Base-by-base conservation (phyloP, 1,284 basidiomycete species). In the Ceratobasidium sp. region DNA sequence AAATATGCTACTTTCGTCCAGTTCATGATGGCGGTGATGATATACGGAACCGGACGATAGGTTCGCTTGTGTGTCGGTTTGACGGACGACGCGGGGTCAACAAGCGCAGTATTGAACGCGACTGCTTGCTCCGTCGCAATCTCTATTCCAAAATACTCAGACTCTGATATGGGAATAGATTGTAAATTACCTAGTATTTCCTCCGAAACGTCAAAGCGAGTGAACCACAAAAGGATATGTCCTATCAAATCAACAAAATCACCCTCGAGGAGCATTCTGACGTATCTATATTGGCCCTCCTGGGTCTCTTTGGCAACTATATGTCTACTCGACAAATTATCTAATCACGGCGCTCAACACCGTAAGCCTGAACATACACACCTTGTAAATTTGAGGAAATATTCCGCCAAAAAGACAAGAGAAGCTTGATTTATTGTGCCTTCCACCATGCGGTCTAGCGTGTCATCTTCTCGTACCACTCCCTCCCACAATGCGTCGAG, bases 231-330 rank as follows among this genome's bases (percentile, higher is more conserved):
- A 5, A 54, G 5, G 5, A 54, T 5, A 10, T 20, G 52, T 10
- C 52, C 52, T 20, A 54, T 54, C 52, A 54, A 23, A 54, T 54
- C n/a, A 5, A 54, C 20, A 54, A 54, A 54, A 54, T 54, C 52
- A 15, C n/a, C 52, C n/a, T 54, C n/a, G 52, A 54, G n/a, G 5
- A 54, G 12, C 12, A 54, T 20, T 23, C 15, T 54, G n/a, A 54
- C n/a, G 52, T 20, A 54, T 54, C 10, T 23, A 20, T 15, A 20
- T 23, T 23, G 9, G n/a, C 15, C n/a, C n/a, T 54, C n/a, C 52
- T 7, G 15, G 9, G 52, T 20, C 12, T 7, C 12, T 23, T 54
- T 54, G 9, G 5, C 20, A 20, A 54, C 5, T 54, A 54, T 23
- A 23, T 12, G 52, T 20, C 52, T 54, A 54, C 12, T 23, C 52